These are phyloP conservation scores for Stachybotrys chartarum DNA, from an alignment of 2,329 filamentous ascomycete species.

Conservation along the genomic window DNA sequence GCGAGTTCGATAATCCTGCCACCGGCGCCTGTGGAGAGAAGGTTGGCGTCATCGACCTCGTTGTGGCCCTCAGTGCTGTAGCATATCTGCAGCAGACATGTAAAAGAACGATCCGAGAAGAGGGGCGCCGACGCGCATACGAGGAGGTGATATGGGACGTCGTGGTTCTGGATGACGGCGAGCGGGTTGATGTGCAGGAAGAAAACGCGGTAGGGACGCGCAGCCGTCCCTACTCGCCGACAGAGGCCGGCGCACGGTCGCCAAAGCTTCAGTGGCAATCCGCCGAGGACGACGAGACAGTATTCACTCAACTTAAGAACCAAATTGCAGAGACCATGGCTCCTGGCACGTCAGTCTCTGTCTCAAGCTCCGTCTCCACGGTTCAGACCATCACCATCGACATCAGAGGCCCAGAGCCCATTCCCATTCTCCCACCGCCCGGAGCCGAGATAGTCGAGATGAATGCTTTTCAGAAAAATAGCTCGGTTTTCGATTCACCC, in stretches of 20 bases:
- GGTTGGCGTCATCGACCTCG: constrained; percentile 53
- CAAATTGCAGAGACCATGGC: constrained; percentile 50
- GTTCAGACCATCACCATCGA: constrained; percentile 60
- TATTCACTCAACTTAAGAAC: constrained; percentile 36
- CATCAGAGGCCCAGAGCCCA: constrained; percentile 43
- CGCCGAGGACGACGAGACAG: constrained; percentile 32
- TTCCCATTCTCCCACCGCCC: constrained; percentile 46
- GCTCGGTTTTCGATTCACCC: constrained; percentile 7
- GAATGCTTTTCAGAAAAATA: constrained; percentile 20
- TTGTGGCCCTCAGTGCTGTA: constrained; percentile 52
- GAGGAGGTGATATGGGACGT: constrained; percentile 61
- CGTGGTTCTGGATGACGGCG: constrained; percentile 52
- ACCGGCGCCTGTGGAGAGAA: constrained; percentile 52
- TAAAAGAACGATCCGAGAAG: constrained; percentile 41
- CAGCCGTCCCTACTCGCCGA: constrained; percentile 1
- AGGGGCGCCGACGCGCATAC: constrained; percentile 35
- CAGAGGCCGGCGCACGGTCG: not conserved
- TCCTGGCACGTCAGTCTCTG: constrained; percentile 49
- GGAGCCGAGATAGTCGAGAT: constrained; percentile 54
- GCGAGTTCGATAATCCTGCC: constrained; percentile 57
- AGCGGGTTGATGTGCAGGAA: constrained; percentile 45
- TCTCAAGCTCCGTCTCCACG: constrained; percentile 51
- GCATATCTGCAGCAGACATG: constrained; percentile 55
- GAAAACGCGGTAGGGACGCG: constrained; percentile 1
- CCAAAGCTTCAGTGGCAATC: not conserved